phyloP scores from a whole-genome alignment of 225 moss, liverwort and hornwort genomes.

The Sphagnum contortum region DNA sequence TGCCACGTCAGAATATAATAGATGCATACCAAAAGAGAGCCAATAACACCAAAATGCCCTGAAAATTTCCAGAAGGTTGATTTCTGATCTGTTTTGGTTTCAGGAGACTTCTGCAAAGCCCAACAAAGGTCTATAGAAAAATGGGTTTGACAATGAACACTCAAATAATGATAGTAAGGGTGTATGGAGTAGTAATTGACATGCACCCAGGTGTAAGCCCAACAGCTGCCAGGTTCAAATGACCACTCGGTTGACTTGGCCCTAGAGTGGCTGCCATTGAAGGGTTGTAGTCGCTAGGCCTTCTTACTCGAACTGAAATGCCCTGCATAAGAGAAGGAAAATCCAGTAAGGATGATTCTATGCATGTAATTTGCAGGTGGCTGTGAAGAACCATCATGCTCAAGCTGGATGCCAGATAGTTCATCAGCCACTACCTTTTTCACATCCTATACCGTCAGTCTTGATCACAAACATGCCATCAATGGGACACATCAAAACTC shows the following conservation, averaged over 20 bases:
- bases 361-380: background rate
- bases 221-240: constrained; percentile 87
- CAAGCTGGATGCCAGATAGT: no score
- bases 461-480: no score
- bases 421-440: no score
- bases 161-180: background rate
- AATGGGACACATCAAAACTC: no score
- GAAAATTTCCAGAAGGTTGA: no score
- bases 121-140: background rate
- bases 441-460: no score
- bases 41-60: no score
- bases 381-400: no score
- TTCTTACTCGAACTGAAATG: constrained; percentile 90
- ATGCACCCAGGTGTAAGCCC: constrained; percentile 95
- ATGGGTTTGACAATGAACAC: background rate
- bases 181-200: background rate
- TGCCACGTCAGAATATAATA: no score
- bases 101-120: no score
- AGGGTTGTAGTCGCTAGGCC: constrained; percentile 98
- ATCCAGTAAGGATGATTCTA: constrained; percentile 13
- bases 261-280: constrained; percentile 99
- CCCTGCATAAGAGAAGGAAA: constrained; percentile 51
- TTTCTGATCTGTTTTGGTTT: no score
- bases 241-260: constrained; percentile 96
- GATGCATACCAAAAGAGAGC: no score